Base-by-base conservation (phyloP, 768 basidiomycete genomes). In the Leccinellum luteum region DNA sequence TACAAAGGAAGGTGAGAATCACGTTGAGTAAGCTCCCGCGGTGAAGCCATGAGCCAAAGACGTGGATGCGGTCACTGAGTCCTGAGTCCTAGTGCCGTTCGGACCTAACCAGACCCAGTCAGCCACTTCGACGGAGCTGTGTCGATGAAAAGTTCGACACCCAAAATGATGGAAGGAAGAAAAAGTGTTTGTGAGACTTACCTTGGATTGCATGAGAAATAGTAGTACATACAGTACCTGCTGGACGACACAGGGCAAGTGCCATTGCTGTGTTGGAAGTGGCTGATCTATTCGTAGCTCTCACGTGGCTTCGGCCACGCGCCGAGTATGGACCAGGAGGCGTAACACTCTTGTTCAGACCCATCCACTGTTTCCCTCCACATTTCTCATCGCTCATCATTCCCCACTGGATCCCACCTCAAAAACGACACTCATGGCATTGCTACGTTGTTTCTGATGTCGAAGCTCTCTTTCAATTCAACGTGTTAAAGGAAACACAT, bases 291-390 rank as follows among this genome's bases (percentile, higher is more conserved):
- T 63, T 60, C 63, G 56, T 47, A 60, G 55, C 47, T 51, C 64
- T 66, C 69, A 73, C 69, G 69, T 70, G 71, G 71, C 55, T 30
- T 52, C 41, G 59, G 64, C 69, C 69, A 70, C 61, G 69, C 68
- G 60, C 68, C 60, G 64, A 62, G 70, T 60, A 69, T 59, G 62
- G 66, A 54, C 60, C 61, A 69, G 64, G 57, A 63, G 69, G 66
- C 63, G 61, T 65, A 69, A 65, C 67, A 69, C 64, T 67, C 69
- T 72, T 70, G 69, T 71, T 62, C 70, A 62, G 66, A 43, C 55
- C 55, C 69, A 66, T 70, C 60, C 69, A 72, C 64, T 52, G 43
- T 61, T 64, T 62, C 69, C 62, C 63, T 68, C 69, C 59, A 38
- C 54, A 44, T 60, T 66, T 66, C 64, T 66, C 69, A 70, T 72